Evolutionary conservation across 2,329 filamentous ascomycete species (phyloP).

Genomic region (Eutypa lata): DNA sequence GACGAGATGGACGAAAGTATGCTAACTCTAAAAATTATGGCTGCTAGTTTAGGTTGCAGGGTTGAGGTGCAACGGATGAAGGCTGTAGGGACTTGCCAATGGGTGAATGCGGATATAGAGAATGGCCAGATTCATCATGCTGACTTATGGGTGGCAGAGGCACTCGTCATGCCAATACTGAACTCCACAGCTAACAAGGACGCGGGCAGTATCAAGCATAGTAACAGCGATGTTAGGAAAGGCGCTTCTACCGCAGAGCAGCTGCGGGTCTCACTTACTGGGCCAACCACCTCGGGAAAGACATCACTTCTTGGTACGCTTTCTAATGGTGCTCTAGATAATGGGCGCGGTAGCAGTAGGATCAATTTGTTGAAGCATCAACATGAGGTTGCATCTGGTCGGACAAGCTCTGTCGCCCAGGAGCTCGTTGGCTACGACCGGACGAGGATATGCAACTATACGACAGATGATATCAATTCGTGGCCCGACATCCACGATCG

Average conservation of each 20-base stretch:
- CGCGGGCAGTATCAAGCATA: conserved; percentile 16
- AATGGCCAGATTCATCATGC: conserved; percentile 34
- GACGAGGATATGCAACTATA: conserved; percentile 71
- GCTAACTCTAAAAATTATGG: conserved; percentile 82
- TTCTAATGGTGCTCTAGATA: conserved; percentile 84
- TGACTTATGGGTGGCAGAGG: conserved; percentile 84
- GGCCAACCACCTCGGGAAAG: conserved; percentile 88
- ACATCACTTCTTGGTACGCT: conserved; percentile 86
- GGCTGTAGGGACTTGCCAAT: conserved; percentile 80
- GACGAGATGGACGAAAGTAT: conserved; percentile 94
- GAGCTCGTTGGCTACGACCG: conserved; percentile 83
- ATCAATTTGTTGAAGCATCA: conserved; percentile 86
- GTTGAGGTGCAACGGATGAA: conserved; percentile 81
- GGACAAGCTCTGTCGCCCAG: conserved; percentile 92
- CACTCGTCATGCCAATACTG: conserved; percentile 74
- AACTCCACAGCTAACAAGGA: conserved; percentile 31
- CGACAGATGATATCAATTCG: conserved; percentile 79
- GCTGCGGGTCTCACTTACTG: conserved; percentile 81
- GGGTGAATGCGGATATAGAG: conserved; percentile 47
- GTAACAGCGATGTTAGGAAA: conserved; percentile 30
- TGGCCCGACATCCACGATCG: conserved; percentile 93
- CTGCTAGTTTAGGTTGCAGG: conserved; percentile 82
- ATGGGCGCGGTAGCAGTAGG: conserved; percentile 85
- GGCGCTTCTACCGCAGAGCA: conserved; percentile 64
- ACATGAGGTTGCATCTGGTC: conserved; percentile 86